phyloP scores from a whole-genome alignment of 768 basidiomycete genomes.

The Suillus subluteus region DNA sequence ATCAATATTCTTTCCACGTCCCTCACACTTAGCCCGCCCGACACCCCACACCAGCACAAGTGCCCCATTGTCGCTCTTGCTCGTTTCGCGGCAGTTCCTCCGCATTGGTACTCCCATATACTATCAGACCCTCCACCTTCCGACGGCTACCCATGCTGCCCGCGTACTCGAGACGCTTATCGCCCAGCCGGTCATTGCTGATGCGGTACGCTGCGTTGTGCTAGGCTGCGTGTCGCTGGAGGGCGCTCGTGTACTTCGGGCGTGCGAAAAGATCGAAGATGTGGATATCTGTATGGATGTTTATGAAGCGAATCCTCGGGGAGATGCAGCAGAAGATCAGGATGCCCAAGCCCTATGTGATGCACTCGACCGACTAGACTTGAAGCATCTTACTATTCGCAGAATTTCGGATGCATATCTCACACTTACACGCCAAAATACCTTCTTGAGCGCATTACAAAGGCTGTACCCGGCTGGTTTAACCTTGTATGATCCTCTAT shows the following conservation, averaged over 20 bases:
- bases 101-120: slow-evolving; percentile 62
- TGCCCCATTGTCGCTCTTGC: slow-evolving; percentile 45
- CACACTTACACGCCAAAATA: slow-evolving; percentile 49
- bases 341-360: slow-evolving; percentile 44
- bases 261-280: slow-evolving; percentile 37
- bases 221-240: slow-evolving; percentile 45
- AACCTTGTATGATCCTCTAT: slow-evolving; percentile 47
- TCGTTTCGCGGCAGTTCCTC: slow-evolving; percentile 53
- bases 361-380: slow-evolving; percentile 40
- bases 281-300: slow-evolving; percentile 42
- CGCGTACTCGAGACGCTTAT: slow-evolving; percentile 42
- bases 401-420: slow-evolving; percentile 58
- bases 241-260: slow-evolving; percentile 42
- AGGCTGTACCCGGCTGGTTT: slow-evolving; percentile 46
- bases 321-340: slow-evolving; percentile 17
- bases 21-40: slow-evolving; percentile 12
- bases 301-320: slow-evolving; percentile 8
- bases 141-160: slow-evolving; percentile 41
- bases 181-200: slow-evolving; percentile 40
- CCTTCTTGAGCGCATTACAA: slow-evolving; percentile 50
- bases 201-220: slow-evolving; percentile 44
- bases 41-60: slow-evolving; percentile 14
- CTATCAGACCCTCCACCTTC: slow-evolving; percentile 55
- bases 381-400: slow-evolving; percentile 55
- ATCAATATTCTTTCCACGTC: slow-evolving; percentile 13